Percentiles rank a stretch among this genome's conserved stretches.
Conservation (phyloP, 2,329 filamentous ascomycete genomes). For the Endoconidiophora laricicola region DNA sequence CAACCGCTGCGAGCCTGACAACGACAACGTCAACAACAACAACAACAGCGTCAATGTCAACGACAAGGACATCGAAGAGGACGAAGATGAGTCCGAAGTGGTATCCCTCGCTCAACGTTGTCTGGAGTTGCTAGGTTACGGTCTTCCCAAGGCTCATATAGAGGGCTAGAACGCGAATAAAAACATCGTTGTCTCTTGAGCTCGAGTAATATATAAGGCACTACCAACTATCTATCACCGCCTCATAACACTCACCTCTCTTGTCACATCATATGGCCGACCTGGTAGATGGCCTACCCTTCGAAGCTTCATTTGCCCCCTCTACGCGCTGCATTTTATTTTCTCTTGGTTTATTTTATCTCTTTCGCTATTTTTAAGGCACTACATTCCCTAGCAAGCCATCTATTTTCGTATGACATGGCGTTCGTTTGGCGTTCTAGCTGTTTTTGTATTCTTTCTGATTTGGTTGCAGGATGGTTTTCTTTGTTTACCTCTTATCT, state of each 20-base stretch:
- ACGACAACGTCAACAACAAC: too few relatives aligned
- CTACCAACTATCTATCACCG: too few relatives aligned
- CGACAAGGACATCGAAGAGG: slow-evolving; percentile 49
- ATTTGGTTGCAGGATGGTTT: not conserved
- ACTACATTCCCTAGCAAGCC: not conserved
- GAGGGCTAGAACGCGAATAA: slow-evolving; percentile 40
- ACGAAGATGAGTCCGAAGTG: slow-evolving; percentile 85
- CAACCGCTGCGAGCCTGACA: too few relatives aligned
- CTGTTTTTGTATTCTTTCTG: slow-evolving; percentile 3
- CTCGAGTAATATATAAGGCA: too few relatives aligned
- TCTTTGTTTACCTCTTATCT: not conserved
- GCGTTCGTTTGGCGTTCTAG: slow-evolving; percentile 10
- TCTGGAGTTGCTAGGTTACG: slow-evolving; percentile 67
- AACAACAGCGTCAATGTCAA: slow-evolving; percentile 48
- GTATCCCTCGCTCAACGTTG: slow-evolving; percentile 81
- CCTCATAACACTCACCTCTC: not conserved
- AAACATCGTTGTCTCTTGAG: not conserved
- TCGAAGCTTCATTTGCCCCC: not conserved
- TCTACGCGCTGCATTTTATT: slow-evolving; percentile 11
- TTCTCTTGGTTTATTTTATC: slow-evolving; percentile 11
- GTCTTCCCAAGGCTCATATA: slow-evolving; percentile 61
- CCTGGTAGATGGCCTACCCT: too few relatives aligned
- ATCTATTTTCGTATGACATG: slow-evolving; percentile 7
- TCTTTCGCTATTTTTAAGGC: not conserved
- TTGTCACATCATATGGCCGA: not conserved